Evolutionary conservation across 2,329 filamentous ascomycete genomes (phyloP).

Genomic region (Cladosporium sp.): DNA sequence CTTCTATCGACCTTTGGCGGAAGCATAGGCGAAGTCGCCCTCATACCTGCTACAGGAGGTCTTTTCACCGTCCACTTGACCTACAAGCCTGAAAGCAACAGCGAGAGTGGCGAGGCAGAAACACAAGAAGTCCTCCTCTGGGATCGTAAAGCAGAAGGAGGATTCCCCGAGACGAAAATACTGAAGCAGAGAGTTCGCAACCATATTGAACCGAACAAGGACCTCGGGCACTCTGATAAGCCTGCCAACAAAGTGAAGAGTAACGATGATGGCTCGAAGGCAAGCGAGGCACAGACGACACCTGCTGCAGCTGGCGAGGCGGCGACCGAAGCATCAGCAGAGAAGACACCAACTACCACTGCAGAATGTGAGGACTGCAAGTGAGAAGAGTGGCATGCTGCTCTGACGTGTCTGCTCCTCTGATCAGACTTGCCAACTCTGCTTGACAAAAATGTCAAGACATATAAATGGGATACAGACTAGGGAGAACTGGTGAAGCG

Average conservation of each 20-base stretch:
- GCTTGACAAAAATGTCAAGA: no score
- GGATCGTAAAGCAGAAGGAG: slow-evolving; percentile 82
- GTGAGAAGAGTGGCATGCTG: neutral
- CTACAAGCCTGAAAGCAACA: slow-evolving; percentile 19
- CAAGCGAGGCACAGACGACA: neutral
- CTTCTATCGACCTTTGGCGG: slow-evolving; percentile 88
- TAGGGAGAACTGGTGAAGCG: no score
- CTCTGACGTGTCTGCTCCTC: no score
- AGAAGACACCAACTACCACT: neutral
- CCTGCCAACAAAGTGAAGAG: slow-evolving; percentile 20
- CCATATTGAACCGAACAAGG: slow-evolving; percentile 69
- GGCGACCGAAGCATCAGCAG: neutral
- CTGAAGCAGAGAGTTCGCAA: slow-evolving; percentile 81
- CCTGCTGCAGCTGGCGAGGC: neutral
- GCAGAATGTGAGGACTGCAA: neutral
- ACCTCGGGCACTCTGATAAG: slow-evolving; percentile 67
- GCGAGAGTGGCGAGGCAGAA: neutral
- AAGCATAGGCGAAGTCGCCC: slow-evolving; percentile 77
- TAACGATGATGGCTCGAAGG: neutral
- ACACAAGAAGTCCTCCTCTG: slow-evolving; percentile 61
- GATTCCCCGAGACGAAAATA: slow-evolving; percentile 92
- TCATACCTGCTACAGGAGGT: slow-evolving; percentile 81
- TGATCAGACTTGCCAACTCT: no score
- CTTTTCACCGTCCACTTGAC: slow-evolving; percentile 71
- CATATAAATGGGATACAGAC: no score